A percentile compares a stretch with the other conserved stretches of the same genome.
Evolutionary conservation across 805 yeast species (phyloP).

Genomic region (Saccharomycopsis schoenii): DNA sequence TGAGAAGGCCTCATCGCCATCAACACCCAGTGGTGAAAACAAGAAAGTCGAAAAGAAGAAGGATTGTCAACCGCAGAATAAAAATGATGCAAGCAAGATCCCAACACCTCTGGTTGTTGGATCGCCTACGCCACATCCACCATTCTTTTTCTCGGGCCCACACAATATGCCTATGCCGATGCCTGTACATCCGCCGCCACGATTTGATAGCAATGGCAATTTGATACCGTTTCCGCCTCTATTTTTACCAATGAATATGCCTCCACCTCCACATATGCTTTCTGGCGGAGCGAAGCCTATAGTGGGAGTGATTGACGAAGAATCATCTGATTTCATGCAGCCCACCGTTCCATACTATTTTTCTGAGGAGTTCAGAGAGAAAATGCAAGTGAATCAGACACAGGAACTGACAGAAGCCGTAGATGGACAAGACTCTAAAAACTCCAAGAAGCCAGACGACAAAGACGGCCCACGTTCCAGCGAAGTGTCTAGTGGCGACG

Average conservation of each 20-base stretch:
- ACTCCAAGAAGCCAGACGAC: not conserved
- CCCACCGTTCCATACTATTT: slow-evolving; percentile 17
- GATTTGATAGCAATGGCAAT: not conserved
- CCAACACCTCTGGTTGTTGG: not conserved
- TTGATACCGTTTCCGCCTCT: not conserved
- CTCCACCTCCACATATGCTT: not conserved
- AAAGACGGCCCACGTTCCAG: not conserved
- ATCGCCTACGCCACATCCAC: slow-evolving; percentile 1
- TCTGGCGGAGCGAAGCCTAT: not conserved
- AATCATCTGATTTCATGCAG: slow-evolving; percentile 7
- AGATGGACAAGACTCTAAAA: not conserved
- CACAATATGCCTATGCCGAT: not conserved
- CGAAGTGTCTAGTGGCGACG: not conserved
- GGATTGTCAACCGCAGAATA: not conserved
- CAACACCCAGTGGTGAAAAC: not conserved
- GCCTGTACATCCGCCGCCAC: not conserved
- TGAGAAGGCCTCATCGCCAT: not conserved
- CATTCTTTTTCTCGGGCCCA: not conserved
- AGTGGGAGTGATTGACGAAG: not conserved
- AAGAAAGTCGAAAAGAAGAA: not conserved
- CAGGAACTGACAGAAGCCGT: not conserved
- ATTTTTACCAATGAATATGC: not conserved
- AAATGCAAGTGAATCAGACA: not conserved
- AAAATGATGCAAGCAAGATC: not conserved
- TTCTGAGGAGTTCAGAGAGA: slow-evolving; percentile 28